Conservation (phyloP, 2,329 filamentous ascomycete species). For the Calcarisporium arbuscula region DNA sequence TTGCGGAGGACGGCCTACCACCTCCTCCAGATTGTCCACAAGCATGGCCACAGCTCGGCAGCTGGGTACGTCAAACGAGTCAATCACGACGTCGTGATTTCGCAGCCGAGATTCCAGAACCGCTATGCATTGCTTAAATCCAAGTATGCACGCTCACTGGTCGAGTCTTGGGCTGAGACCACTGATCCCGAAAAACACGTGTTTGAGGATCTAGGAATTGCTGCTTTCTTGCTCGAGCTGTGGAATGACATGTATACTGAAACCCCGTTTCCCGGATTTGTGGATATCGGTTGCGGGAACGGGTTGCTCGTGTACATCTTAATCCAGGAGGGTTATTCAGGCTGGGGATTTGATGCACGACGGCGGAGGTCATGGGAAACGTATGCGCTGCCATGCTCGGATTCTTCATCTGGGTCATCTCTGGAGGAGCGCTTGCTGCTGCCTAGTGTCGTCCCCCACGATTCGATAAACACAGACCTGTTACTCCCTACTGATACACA, state of each 20-base stretch:
- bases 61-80: conserved; percentile 70
- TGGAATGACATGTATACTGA: conserved; percentile 75
- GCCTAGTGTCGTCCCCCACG: conserved; percentile 32
- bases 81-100: conserved; percentile 74
- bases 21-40: conserved; percentile 62
- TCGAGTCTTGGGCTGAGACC: conserved; percentile 73
- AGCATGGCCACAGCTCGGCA: conserved; percentile 61
- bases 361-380: conserved; percentile 75
- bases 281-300: conserved; percentile 95
- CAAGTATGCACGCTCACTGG: conserved; percentile 66
- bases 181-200: conserved; percentile 90
- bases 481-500: conserved; percentile 32
- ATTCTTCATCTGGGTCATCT: conserved; percentile 22
- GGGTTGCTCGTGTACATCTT: conserved; percentile 84
- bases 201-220: conserved; percentile 88
- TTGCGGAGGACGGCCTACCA: conserved; percentile 62
- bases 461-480: no score
- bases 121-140: conserved; percentile 76
- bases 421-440: conserved; percentile 44
- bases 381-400: conserved; percentile 42
- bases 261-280: conserved; percentile 71
- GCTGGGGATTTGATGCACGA: conserved; percentile 92
- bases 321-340: conserved; percentile 69
- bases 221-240: conserved; percentile 85
- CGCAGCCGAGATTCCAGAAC: conserved; percentile 71